These are phyloP conservation scores for Immersiporthe knoxdaviesiana DNA, from an alignment of 2,329 filamentous ascomycete genomes.

Conservation along the genomic window DNA sequence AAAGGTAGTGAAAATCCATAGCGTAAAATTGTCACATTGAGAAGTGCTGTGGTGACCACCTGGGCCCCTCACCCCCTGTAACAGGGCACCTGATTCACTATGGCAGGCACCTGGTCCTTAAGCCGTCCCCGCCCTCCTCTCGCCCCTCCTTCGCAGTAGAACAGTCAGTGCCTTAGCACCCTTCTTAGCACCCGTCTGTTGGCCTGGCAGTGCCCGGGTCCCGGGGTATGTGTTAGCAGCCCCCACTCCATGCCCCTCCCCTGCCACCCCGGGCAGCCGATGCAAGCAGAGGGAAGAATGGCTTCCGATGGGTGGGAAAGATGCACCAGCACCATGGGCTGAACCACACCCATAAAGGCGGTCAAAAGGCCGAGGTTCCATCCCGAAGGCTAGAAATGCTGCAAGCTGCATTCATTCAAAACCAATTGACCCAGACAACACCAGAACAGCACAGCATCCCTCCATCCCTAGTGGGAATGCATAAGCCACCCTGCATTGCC, in stretches of 20 bases:
- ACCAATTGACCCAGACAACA: background rate
- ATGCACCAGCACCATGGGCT: constrained; percentile 8
- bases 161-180: background rate
- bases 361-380: constrained; percentile 13
- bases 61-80: constrained; percentile 3
- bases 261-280: background rate
- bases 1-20: background rate
- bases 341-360: constrained; percentile 14
- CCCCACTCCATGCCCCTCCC: background rate
- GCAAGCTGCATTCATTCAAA: background rate
- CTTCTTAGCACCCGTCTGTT: too few species aligned
- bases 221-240: background rate
- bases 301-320: constrained; percentile 10
- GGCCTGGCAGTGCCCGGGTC: too few species aligned
- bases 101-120: background rate
- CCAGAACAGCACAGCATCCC: background rate
- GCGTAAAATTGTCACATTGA: background rate
- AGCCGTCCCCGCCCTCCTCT: background rate
- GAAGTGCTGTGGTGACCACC: background rate
- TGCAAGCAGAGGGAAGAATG: constrained; percentile 12
- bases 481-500: background rate
- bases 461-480: background rate
- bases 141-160: background rate
- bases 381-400: background rate
- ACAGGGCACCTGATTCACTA: background rate